Evolutionary conservation across 306 rosid species (phyloP), one percentile per base, ranked within the genome.

Genomic region (Vigna angularis): DNA sequence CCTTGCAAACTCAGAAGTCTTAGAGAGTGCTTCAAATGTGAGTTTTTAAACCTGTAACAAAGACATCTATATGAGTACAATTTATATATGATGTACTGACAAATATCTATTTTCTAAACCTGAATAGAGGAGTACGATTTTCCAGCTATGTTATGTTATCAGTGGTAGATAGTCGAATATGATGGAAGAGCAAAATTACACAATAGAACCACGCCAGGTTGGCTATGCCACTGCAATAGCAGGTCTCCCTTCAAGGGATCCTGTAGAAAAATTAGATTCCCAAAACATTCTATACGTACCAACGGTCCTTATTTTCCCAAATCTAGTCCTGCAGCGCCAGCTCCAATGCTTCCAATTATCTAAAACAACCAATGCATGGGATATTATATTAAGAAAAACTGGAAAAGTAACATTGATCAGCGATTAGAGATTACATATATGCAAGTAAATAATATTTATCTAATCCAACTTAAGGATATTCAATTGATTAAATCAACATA

Each of bases 301-400:
- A 93, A 83, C 4, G 98, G 98, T 13, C 98, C 98, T 89, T 93
- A 97, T 86, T 93, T 93, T 20, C 98, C 97, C 26, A 93, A 91
- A 86, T 93, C 98, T 74, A 91, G 83, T 63, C 97, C 98, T 16
- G 98, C 97, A 2, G 98, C 45, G 57, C 90, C 97, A 40, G 98
- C 98, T 63, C 93, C 98, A 77, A 93, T 90, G 85, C 98, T 93
- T 81, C 98, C 98, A 63, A 79, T 40, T 79, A 79, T 79, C 83
- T 79, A 40, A 78, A 79, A 62, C n/a, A 63, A 51, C 72, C 47
- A 71, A 72, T 38, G 38, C 70, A 55, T 40, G 15, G 76, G 67
- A 75, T 75, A 17, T 58, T 59, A 66, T 15, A 34, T 26, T 72
- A 49, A 4, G 10, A 51, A 45, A 64, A 47, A 69, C 45, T 34